Percentiles rank a stretch among this genome's conserved stretches.
These are phyloP conservation scores for Diaporthe nobilis DNA, from an alignment of 2,329 filamentous ascomycete genomes.

Conservation along the genomic window DNA sequence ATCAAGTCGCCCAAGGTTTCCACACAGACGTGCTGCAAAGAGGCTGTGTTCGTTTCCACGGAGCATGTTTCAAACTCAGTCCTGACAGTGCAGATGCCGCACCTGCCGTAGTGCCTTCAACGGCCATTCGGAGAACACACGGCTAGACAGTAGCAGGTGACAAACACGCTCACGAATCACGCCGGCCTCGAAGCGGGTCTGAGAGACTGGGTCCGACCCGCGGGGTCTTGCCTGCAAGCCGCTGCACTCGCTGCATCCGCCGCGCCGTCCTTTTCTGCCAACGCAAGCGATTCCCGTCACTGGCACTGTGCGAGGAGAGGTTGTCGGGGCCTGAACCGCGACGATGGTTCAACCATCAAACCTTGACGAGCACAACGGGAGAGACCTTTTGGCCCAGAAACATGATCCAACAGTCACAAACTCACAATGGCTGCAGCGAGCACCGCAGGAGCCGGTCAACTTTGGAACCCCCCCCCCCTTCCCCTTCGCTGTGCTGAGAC, in stretches of 20 bases:
- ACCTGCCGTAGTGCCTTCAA: slow-evolving; percentile 14
- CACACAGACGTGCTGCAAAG: slow-evolving; percentile 25
- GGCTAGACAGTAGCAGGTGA: slow-evolving; percentile 27
- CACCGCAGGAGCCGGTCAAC: slow-evolving; percentile 19
- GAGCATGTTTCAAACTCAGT: slow-evolving; percentile 32
- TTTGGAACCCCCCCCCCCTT: background rate
- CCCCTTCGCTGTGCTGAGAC: slow-evolving; percentile 8
- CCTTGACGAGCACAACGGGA: slow-evolving; percentile 10
- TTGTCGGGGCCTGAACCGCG: slow-evolving; percentile 8
- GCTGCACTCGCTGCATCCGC: slow-evolving; percentile 26
- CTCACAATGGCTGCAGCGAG: background rate
- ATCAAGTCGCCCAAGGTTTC: slow-evolving; percentile 17
- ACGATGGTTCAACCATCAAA: slow-evolving; percentile 28
- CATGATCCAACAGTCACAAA: slow-evolving; percentile 8
- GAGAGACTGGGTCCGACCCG: slow-evolving; percentile 24
- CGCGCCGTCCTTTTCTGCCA: slow-evolving; percentile 6
- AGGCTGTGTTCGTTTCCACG: slow-evolving; percentile 28
- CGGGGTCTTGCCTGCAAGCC: slow-evolving; percentile 29
- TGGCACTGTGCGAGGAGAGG: slow-evolving; percentile 31
- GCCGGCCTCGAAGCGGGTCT: slow-evolving; percentile 31
- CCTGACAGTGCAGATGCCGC: slow-evolving; percentile 23
- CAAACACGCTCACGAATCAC: slow-evolving; percentile 34
- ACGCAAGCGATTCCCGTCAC: background rate
- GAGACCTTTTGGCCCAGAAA: slow-evolving; percentile 20
- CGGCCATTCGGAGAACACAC: slow-evolving; percentile 8